Percentiles rank a stretch among this genome's conserved stretches.
These are phyloP conservation scores for Parathielavia hyrcaniae DNA, from an alignment of 495 filamentous ascomycete genomes.

Conservation along the genomic window DNA sequence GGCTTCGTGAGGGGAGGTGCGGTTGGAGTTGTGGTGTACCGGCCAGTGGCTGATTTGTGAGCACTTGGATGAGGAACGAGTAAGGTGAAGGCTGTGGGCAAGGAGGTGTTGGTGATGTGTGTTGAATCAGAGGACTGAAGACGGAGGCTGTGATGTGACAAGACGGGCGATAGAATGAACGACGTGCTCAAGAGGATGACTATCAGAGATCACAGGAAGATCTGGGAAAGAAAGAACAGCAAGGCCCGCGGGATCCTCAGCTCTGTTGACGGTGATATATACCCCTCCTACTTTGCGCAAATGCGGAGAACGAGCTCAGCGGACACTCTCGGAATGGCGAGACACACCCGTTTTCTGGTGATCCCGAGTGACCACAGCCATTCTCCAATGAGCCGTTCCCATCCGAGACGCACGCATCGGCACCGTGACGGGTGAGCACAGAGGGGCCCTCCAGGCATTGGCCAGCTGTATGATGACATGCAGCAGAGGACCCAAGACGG, in stretches of 20 bases:
- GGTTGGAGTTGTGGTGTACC: background rate
- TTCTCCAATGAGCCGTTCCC: constrained; percentile 28
- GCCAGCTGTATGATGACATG: constrained; percentile 22
- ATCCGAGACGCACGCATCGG: constrained; percentile 15
- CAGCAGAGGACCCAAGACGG: constrained; percentile 19
- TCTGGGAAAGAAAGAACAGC: background rate
- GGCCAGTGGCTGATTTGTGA: background rate
- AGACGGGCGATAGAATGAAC: background rate
- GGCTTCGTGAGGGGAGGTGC: background rate
- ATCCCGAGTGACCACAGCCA: constrained; percentile 15
- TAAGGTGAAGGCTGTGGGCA: too few species aligned
- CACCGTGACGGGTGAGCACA: constrained; percentile 17
- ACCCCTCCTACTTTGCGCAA: constrained; percentile 29
- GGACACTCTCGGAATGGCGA: constrained; percentile 8
- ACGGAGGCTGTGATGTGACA: background rate
- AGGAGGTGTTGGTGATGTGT: too few species aligned
- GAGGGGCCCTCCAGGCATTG: constrained; percentile 17
- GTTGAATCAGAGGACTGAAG: background rate
- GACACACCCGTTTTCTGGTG: constrained; percentile 13
- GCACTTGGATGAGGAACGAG: background rate
- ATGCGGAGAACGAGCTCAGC: constrained; percentile 27
- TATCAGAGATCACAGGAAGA: background rate
- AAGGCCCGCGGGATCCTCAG: background rate
- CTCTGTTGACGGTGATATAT: constrained; percentile 15
- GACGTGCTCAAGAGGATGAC: background rate